These are phyloP conservation scores for Prunus mira DNA, from an alignment of 306 rosid species.

Conservation along the genomic window DNA sequence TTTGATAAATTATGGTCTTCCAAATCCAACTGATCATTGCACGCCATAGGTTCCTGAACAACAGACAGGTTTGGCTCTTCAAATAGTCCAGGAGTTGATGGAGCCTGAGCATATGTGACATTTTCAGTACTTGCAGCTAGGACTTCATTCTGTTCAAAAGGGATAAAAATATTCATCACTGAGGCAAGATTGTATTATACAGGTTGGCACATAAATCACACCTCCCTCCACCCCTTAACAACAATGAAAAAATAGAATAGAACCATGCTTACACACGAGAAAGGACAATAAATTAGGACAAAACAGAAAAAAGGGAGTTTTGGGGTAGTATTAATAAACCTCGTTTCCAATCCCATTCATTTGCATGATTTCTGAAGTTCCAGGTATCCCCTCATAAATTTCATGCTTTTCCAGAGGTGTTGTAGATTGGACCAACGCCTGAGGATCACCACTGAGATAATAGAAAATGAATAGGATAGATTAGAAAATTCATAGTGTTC, in stretches of 20 bases:
- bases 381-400: conserved; percentile 43
- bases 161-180: conserved; percentile 15
- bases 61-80: conserved; percentile 53
- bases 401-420: conserved; percentile 40
- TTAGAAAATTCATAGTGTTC: conserved; percentile 11
- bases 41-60: conserved; percentile 54
- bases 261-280: background rate
- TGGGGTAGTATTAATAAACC: conserved; percentile 27
- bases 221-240: background rate
- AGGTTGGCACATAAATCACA: background rate
- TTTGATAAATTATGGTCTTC: conserved; percentile 48
- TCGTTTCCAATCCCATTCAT: conserved; percentile 35
- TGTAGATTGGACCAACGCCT: conserved; percentile 27
- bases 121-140: conserved; percentile 31
- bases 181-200: background rate
- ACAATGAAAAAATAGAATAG: background rate
- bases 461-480: background rate
- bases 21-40: conserved; percentile 45
- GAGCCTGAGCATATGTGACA: conserved; percentile 53
- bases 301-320: background rate
- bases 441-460: conserved; percentile 41
- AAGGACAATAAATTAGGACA: background rate
- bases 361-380: conserved; percentile 32
- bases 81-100: conserved; percentile 61
- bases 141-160: conserved; percentile 50